Conservation (phyloP, 345 rosid genomes). For the Dipteronia dyeriana region DNA sequence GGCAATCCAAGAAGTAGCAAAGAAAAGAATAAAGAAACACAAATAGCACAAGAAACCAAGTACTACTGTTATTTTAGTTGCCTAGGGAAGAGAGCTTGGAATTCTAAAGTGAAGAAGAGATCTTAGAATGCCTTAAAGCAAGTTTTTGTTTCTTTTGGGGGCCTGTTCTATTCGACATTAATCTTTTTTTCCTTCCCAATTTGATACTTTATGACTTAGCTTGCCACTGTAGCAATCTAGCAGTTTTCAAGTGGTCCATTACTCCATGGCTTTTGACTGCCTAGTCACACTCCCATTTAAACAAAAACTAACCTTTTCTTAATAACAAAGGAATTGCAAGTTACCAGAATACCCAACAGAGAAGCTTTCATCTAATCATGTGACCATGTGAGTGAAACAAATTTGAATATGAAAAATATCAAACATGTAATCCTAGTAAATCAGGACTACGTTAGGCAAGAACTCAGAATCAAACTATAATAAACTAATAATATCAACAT, state of each 20-base stretch:
- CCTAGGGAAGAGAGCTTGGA: slow-evolving; percentile 57
- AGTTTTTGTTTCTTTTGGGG: slow-evolving; percentile 37
- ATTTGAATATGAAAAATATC: slow-evolving; percentile 4
- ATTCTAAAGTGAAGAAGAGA: slow-evolving; percentile 47
- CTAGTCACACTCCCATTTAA: slow-evolving; percentile 26
- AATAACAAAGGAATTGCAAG: slow-evolving; percentile 41
- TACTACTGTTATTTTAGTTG: slow-evolving; percentile 36
- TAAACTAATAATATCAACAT: slow-evolving; percentile 19
- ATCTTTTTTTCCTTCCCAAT: slow-evolving; percentile 18
- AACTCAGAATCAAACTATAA: slow-evolving; percentile 1
- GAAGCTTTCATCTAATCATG: not conserved
- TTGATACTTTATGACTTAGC: slow-evolving; percentile 39
- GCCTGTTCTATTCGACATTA: slow-evolving; percentile 19
- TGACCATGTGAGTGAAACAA: not conserved
- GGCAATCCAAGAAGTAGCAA: slow-evolving; percentile 32
- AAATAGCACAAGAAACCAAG: slow-evolving; percentile 52
- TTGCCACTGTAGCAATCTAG: slow-evolving; percentile 33
- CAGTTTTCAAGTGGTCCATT: slow-evolving; percentile 25
- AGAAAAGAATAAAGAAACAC: slow-evolving; percentile 49
- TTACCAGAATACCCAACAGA: slow-evolving; percentile 25
- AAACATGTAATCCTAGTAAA: slow-evolving; percentile 24
- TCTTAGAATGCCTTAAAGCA: slow-evolving; percentile 37
- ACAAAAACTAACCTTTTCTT: slow-evolving; percentile 37
- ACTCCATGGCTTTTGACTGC: slow-evolving; percentile 35
- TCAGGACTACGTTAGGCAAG: slow-evolving; percentile 22